Evolutionary conservation across 768 basidiomycete species (phyloP).

Genomic region (Candolleomyces eurysporus): DNA sequence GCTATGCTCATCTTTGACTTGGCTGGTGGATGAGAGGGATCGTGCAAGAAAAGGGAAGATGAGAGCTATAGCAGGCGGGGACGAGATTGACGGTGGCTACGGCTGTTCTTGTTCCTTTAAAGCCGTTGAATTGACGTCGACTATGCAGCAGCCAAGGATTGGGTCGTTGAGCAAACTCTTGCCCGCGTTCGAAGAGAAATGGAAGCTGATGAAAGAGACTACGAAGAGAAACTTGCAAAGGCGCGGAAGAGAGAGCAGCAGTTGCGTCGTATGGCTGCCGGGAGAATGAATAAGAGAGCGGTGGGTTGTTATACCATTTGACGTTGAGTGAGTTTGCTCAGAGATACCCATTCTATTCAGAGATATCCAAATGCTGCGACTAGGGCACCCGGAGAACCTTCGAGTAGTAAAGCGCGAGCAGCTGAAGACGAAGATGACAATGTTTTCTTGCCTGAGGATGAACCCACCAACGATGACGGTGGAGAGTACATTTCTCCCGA

Average conservation of each 20-base stretch:
- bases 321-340: background rate
- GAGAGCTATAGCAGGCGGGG: slow-evolving; percentile 33
- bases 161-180: slow-evolving; percentile 74
- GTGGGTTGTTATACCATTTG: slow-evolving; percentile 35
- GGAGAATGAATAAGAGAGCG: slow-evolving; percentile 57
- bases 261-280: slow-evolving; percentile 51
- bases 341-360: slow-evolving; percentile 2
- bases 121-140: background rate
- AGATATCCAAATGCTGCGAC: slow-evolving; percentile 6
- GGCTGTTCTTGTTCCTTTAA: slow-evolving; percentile 8
- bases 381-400: background rate
- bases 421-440: slow-evolving; percentile 54
- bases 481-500: slow-evolving; percentile 68
- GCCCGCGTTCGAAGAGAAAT: slow-evolving; percentile 63
- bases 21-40: slow-evolving; percentile 68
- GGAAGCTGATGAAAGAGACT: slow-evolving; percentile 64
- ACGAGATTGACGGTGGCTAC: slow-evolving; percentile 23
- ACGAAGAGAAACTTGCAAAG: slow-evolving; percentile 54
- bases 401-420: background rate
- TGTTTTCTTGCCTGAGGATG: slow-evolving; percentile 66
- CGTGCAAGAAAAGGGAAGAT: slow-evolving; percentile 69
- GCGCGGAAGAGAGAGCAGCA: slow-evolving; percentile 65
- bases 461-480: slow-evolving; percentile 37
- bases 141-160: slow-evolving; percentile 52
- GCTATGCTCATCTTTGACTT: slow-evolving; percentile 72